A percentile compares a stretch with the other conserved stretches of the same genome.
Evolutionary conservation across 2,329 filamentous ascomycete species (phyloP).

Genomic region (Botrytis paeoniae): DNA sequence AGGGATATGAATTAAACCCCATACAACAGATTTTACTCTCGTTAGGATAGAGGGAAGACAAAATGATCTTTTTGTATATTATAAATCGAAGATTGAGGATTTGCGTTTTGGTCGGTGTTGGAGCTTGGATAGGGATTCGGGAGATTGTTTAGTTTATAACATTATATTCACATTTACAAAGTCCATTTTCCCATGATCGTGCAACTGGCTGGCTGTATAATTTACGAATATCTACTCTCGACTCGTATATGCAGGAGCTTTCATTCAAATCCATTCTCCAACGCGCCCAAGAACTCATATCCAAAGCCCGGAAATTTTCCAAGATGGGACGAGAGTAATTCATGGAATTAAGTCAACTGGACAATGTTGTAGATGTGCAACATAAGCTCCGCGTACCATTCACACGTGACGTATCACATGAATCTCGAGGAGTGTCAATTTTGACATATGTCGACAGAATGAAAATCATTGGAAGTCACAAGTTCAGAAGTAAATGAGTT

Average conservation of each 20-base stretch:
- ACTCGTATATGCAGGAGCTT: too few species aligned
- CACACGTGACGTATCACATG: not conserved
- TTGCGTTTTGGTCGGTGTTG: not conserved
- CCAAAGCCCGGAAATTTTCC: too few species aligned
- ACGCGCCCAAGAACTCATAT: not conserved
- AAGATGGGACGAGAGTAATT: not conserved
- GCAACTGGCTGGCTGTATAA: too few species aligned
- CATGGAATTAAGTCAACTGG: not conserved
- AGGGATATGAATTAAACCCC: not conserved
- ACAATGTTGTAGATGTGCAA: not conserved
- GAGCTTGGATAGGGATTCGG: not conserved
- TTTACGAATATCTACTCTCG: too few species aligned
- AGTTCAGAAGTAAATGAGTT: not conserved
- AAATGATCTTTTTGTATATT: conserved; percentile 3
- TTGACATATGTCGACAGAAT: too few species aligned
- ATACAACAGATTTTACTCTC: not conserved
- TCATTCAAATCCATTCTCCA: not conserved
- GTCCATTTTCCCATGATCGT: not conserved
- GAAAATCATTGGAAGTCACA: not conserved
- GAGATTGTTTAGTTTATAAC: not conserved
- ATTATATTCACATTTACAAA: not conserved
- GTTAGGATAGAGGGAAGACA: not conserved
- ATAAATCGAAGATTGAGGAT: not conserved
- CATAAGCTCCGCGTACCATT: not conserved
- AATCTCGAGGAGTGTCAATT: too few species aligned